Conservation (phyloP, 768 basidiomycete genomes). For the Russula emetica region DNA sequence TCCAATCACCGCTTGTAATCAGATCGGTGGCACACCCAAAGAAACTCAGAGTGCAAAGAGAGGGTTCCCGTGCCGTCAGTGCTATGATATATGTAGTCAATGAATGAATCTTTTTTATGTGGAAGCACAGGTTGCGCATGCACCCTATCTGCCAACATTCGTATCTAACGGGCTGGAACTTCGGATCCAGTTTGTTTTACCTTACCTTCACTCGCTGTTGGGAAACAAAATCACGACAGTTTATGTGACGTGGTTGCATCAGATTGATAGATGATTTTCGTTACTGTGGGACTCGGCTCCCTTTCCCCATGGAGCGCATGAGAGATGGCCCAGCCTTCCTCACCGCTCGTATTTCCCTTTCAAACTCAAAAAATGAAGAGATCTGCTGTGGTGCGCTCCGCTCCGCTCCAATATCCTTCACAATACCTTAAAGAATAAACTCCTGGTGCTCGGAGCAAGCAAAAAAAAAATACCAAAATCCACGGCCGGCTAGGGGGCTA, state of each 20-base stretch:
- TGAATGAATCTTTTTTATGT: slow-evolving; percentile 6
- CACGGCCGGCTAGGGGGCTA: too few relatives aligned
- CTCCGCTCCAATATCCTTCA: slow-evolving; percentile 1
- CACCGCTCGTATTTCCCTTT: neutral
- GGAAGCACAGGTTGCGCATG: neutral
- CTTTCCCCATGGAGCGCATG: slow-evolving; percentile 25
- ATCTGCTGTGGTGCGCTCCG: too few relatives aligned
- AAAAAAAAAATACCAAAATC: neutral
- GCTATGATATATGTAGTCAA: slow-evolving; percentile 17
- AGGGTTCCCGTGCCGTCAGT: slow-evolving; percentile 24
- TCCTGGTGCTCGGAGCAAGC: neutral
- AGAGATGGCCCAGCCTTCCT: too few relatives aligned
- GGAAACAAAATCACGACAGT: slow-evolving; percentile 9
- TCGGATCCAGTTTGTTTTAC: slow-evolving; percentile 5
- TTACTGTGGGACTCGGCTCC: slow-evolving; percentile 5
- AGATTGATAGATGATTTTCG: slow-evolving; percentile 10
- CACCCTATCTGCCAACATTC: slow-evolving; percentile 4
- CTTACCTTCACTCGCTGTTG: slow-evolving; percentile 9
- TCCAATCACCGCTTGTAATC: slow-evolving; percentile 25
- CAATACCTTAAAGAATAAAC: neutral
- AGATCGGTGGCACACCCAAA: slow-evolving; percentile 25
- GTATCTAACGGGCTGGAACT: neutral
- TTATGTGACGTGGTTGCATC: slow-evolving; percentile 21
- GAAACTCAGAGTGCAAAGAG: slow-evolving; percentile 24
- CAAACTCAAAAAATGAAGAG: neutral